Evolutionary conservation across 352 stramenopile species (phyloP).

Genomic region (Thraustochytrium sp.): DNA sequence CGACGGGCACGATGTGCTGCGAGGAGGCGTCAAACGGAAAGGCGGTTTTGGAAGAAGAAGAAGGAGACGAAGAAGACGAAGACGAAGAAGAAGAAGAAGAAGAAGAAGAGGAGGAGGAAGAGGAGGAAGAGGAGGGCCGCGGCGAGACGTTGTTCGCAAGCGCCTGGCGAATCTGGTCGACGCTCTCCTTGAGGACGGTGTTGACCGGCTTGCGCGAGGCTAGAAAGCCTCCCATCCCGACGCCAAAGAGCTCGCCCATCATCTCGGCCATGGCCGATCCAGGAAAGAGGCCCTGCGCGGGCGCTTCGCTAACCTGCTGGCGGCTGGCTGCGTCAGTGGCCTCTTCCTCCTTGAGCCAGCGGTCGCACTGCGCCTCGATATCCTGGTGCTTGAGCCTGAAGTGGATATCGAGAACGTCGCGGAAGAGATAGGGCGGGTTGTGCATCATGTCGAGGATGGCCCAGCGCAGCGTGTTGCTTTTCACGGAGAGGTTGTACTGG

Average conservation of each 20-base stretch:
- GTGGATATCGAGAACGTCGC: slow-evolving; percentile 16
- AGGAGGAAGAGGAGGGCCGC: background rate
- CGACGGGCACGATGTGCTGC: too few species aligned
- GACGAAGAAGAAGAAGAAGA: background rate
- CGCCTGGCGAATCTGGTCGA: background rate
- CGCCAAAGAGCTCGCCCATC: too few species aligned
- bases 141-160: background rate
- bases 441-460: slow-evolving; percentile 16
- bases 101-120: background rate
- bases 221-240: too few species aligned
- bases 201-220: too few species aligned
- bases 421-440: slow-evolving; percentile 18
- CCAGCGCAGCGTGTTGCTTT: background rate
- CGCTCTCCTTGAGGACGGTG: background rate
- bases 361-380: background rate
- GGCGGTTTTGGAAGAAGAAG: too few species aligned
- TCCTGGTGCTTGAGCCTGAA: slow-evolving; percentile 23
- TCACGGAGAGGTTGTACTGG: slow-evolving; percentile 31
- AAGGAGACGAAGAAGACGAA: background rate
- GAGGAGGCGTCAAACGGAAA: too few species aligned
- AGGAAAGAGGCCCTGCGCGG: too few species aligned
- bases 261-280: too few species aligned
- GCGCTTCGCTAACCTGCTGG: too few species aligned
- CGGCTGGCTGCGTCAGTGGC: background rate
- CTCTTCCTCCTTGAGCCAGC: background rate